phyloP scores from a whole-genome alignment of 2,329 filamentous ascomycete genomes.

The Diaporthe sp. region DNA sequence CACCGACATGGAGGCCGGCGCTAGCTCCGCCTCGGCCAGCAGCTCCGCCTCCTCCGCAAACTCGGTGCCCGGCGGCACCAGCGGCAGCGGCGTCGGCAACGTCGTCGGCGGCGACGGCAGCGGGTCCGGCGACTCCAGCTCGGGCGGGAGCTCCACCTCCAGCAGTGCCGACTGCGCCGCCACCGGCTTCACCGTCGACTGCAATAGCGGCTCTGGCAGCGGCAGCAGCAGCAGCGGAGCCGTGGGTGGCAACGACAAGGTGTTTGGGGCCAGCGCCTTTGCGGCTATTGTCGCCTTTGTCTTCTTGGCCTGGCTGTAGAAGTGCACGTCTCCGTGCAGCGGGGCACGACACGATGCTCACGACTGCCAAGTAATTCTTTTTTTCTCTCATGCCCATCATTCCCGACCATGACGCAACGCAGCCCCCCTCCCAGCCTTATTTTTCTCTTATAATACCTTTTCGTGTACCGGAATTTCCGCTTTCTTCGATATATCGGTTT shows the following conservation, averaged over 20 bases:
- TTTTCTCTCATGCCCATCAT: not conserved
- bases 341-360: not conserved
- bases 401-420: constrained; percentile 28
- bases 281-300: constrained; percentile 52
- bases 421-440: not conserved
- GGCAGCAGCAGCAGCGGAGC: constrained; percentile 38
- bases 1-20: constrained; percentile 73
- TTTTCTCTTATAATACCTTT: not conserved
- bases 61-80: constrained; percentile 49
- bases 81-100: constrained; percentile 45
- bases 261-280: constrained; percentile 50
- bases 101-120: constrained; percentile 42
- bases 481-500: constrained; percentile 16
- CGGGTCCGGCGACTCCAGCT: constrained; percentile 43
- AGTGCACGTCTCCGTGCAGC: not conserved
- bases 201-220: constrained; percentile 43
- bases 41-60: constrained; percentile 40
- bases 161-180: constrained; percentile 50
- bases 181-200: constrained; percentile 58
- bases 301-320: constrained; percentile 51
- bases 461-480: not conserved
- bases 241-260: constrained; percentile 42
- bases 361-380: constrained; percentile 1
- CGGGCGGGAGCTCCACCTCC: constrained; percentile 41
- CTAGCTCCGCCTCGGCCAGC: constrained; percentile 41